Conservation (phyloP, 2,329 filamentous ascomycete genomes). For the Claviceps pazoutovae region DNA sequence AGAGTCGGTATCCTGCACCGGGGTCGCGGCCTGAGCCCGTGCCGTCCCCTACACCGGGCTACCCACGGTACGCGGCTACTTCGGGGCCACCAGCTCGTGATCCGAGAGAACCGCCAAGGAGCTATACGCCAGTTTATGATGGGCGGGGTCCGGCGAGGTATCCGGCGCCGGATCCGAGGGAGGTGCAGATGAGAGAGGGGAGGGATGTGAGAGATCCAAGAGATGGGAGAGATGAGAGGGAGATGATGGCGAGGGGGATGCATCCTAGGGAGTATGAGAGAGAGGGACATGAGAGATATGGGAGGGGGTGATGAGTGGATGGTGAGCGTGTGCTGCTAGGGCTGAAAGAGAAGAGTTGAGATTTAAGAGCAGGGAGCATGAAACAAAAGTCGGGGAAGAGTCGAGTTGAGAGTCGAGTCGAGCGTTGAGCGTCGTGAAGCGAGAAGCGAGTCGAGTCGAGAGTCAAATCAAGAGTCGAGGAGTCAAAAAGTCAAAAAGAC, state of each 20-base stretch:
- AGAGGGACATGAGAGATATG: conserved; percentile 31
- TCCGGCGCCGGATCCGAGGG: conserved; percentile 18
- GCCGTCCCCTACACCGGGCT: conserved; percentile 24
- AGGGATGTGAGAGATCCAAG: conserved; percentile 14
- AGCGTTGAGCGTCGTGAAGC: too few species aligned
- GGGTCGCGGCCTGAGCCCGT: conserved; percentile 27
- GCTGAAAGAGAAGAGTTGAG: too few species aligned
- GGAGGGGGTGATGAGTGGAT: conserved; percentile 17
- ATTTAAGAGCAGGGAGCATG: too few species aligned
- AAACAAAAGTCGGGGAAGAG: too few species aligned
- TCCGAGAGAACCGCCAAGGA: conserved; percentile 26
- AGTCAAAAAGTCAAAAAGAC: too few species aligned
- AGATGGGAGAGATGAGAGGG: conserved; percentile 22
- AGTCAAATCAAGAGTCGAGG: too few species aligned
- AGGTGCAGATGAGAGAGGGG: conserved; percentile 22
- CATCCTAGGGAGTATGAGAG: conserved; percentile 33
- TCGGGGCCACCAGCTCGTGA: conserved; percentile 29
- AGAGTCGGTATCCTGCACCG: conserved; percentile 23
- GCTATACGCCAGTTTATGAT: conserved; percentile 35
- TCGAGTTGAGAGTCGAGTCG: too few species aligned
- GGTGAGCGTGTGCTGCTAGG: not conserved
- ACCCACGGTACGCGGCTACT: conserved; percentile 30
- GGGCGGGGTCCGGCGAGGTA: conserved; percentile 25
- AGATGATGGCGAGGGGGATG: conserved; percentile 28
- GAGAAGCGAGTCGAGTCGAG: too few species aligned